These are phyloP conservation scores for Fragilariopsis cylindrus DNA, from an alignment of 108 stramenopile species.

Conservation along the genomic window DNA sequence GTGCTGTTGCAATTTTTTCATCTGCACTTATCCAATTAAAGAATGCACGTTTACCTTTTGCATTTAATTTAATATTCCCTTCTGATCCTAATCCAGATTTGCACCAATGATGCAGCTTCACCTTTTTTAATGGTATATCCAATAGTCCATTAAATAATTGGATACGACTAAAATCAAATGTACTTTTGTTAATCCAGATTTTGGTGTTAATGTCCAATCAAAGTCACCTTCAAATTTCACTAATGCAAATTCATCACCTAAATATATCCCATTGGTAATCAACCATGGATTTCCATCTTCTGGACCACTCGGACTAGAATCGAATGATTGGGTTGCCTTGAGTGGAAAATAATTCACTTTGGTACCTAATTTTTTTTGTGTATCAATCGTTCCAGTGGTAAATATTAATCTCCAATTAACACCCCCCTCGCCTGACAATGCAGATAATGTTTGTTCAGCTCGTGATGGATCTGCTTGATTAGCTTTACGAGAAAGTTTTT, in stretches of 20 bases:
- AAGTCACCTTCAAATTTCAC: constrained; percentile 86
- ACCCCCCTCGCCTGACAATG: constrained; percentile 24
- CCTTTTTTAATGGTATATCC: constrained; percentile 33
- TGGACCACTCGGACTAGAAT: constrained; percentile 29
- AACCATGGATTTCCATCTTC: constrained; percentile 33
- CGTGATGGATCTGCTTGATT: constrained; percentile 48
- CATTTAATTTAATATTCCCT: constrained; percentile 73
- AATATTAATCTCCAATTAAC: constrained; percentile 84
- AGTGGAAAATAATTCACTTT: constrained; percentile 91
- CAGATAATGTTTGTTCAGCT: constrained; percentile 21
- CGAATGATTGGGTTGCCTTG: constrained; percentile 83
- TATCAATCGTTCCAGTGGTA: constrained; percentile 87
- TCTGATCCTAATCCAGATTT: constrained; percentile 77
- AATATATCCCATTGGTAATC: constrained; percentile 87
- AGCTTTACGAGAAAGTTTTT: constrained; percentile 67
- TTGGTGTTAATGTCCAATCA: constrained; percentile 43
- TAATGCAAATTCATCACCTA: constrained; percentile 64
- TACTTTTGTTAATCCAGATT: constrained; percentile 60
- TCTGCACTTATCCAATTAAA: constrained; percentile 94
- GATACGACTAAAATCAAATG: constrained; percentile 86
- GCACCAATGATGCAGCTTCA: constrained; percentile 68
- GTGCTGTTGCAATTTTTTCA: constrained; percentile 87
- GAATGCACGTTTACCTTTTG: constrained; percentile 66
- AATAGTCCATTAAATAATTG: constrained; percentile 38
- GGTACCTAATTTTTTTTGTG: constrained; percentile 62